Percentiles rank a stretch among this genome's conserved stretches.
These are phyloP conservation scores for Gnomoniopsis sp. DNA, from an alignment of 2,329 filamentous ascomycete species.

Conservation along the genomic window DNA sequence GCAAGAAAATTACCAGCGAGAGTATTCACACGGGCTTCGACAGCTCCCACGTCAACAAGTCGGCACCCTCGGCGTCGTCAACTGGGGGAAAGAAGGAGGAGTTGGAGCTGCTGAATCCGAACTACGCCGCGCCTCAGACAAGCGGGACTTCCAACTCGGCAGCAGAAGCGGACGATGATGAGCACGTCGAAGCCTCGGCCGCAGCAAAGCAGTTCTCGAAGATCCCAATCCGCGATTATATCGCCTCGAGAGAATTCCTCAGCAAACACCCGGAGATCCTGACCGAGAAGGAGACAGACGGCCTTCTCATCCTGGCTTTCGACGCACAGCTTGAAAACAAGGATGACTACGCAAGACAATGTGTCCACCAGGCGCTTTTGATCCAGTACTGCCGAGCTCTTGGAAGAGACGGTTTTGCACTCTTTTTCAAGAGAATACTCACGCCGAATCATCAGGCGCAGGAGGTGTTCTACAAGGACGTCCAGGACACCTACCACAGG, in stretches of 20 bases:
- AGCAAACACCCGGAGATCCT: conserved; percentile 74
- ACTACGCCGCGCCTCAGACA: conserved; percentile 32
- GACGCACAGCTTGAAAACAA: conserved; percentile 77
- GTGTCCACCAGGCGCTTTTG: conserved; percentile 87
- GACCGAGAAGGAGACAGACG: conserved; percentile 83
- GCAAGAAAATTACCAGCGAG: conserved; percentile 91
- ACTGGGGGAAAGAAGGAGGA: conserved; percentile 47
- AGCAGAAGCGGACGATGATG: conserved; percentile 58
- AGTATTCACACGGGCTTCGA: conserved; percentile 86
- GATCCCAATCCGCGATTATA: conserved; percentile 74
- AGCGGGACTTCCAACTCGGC: conserved; percentile 21
- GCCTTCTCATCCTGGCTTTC: conserved; percentile 86
- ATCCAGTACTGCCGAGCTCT: conserved; percentile 93
- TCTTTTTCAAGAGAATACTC: conserved; percentile 97
- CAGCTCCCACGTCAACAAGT: conserved; percentile 75
- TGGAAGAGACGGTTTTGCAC: conserved; percentile 78
- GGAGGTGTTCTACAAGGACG: conserved; percentile 88
- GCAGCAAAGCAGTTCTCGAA: conserved; percentile 78
- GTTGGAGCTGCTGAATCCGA: conserved; percentile 76
- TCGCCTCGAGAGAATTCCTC: conserved; percentile 71
- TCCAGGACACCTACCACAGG: conserved; percentile 78
- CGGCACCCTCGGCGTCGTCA: conserved; percentile 28
- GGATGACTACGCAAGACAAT: conserved; percentile 75
- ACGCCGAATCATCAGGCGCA: conserved; percentile 86
- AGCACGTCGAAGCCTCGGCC: conserved; percentile 71